Conservation (phyloP, 805 yeast species). For the Metschnikowia kofuensis region DNA sequence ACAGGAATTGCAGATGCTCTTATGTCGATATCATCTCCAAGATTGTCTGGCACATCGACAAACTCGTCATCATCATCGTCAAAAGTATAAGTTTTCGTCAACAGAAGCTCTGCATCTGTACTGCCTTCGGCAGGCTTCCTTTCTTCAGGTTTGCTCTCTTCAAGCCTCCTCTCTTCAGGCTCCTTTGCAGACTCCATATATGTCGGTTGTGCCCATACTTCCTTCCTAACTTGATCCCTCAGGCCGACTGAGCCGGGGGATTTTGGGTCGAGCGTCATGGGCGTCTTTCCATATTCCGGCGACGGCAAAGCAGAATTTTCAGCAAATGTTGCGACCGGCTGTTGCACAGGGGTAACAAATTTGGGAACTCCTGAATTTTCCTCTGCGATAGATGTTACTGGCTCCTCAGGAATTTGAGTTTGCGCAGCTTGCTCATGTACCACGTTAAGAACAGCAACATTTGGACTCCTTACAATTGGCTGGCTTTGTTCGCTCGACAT, state of each 20-base stretch:
- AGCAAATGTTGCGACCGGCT: background rate
- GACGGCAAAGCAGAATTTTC: background rate
- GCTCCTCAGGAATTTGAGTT: background rate
- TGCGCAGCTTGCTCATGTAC: background rate
- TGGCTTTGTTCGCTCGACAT: background rate
- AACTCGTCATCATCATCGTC: conserved; percentile 12
- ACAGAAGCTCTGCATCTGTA: background rate
- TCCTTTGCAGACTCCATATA: background rate
- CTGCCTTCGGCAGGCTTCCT: too few relatives aligned
- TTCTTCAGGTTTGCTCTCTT: too few relatives aligned
- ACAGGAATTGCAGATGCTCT: conserved; percentile 2
- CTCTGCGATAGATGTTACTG: background rate
- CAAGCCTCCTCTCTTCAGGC: background rate
- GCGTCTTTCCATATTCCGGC: background rate
- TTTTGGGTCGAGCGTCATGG: background rate
- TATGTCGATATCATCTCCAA: conserved; percentile 8
- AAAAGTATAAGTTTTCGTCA: background rate
- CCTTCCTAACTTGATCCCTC: background rate
- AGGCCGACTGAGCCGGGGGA: background rate
- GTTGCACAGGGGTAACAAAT: background rate
- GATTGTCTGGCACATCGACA: conserved; percentile 17
- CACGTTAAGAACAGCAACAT: background rate
- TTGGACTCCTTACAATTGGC: background rate
- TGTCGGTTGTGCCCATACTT: background rate
- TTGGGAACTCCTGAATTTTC: background rate